Evolutionary conservation across 176 grass and related monocot species (phyloP).

Genomic region (Carex kokanica): DNA sequence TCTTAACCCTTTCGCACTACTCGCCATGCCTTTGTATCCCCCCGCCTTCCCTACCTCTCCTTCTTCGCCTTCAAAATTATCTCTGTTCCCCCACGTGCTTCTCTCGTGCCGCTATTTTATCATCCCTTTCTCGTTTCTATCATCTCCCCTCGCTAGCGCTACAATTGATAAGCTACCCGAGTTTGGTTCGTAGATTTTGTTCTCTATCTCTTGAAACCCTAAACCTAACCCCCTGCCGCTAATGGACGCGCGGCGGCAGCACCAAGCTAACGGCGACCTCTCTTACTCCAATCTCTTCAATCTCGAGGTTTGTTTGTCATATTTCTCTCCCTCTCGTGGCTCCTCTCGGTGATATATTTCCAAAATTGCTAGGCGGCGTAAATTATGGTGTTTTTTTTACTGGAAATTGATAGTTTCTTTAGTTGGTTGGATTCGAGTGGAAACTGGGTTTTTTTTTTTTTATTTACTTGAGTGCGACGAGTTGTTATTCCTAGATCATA

Average conservation of each 20-base stretch:
- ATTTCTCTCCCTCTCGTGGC: background rate
- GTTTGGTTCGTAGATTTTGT: background rate
- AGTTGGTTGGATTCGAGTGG: background rate
- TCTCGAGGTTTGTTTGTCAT: conserved; percentile 52
- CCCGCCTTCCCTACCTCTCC: conserved; percentile 33
- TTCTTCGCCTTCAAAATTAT: background rate
- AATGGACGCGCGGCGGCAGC: conserved; percentile 81
- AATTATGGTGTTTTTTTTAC: conserved; percentile 7
- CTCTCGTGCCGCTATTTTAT: conserved; percentile 21
- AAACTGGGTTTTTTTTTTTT: too few relatives aligned
- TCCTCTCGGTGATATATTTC: background rate
- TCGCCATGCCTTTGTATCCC: conserved; percentile 30
- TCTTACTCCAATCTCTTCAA: conserved; percentile 84
- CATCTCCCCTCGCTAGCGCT: background rate
- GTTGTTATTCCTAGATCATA: background rate
- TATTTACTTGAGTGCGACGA: background rate
- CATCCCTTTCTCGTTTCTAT: background rate
- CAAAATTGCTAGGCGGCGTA: background rate
- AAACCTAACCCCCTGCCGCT: conserved; percentile 46
- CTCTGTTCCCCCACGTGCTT: background rate
- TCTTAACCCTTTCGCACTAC: conserved; percentile 17
- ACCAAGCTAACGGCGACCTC: conserved; percentile 43
- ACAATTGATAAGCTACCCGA: background rate
- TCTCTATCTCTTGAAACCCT: conserved; percentile 37
- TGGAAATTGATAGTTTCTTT: conserved; percentile 19